Evolutionary conservation across 257 asterid genomes (phyloP).

Genomic region (Solanum megistacrolobum): DNA sequence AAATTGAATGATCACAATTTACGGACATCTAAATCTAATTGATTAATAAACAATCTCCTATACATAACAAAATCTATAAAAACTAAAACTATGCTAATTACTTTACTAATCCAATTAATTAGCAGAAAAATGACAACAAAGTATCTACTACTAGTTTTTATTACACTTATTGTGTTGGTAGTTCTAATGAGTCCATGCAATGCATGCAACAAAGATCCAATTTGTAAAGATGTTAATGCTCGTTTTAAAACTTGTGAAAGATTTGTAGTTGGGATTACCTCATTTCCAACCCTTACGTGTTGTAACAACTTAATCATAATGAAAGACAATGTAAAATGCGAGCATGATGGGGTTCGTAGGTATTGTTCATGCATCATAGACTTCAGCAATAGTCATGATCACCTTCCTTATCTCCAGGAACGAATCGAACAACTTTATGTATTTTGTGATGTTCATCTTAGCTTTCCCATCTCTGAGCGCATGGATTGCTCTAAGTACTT

Average conservation of each 20-base stretch:
- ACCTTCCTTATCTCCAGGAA: neutral
- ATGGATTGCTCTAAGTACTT: slow-evolving; percentile 6
- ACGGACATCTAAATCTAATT: no score
- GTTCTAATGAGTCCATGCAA: neutral
- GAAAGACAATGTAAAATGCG: neutral
- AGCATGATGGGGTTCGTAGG: neutral
- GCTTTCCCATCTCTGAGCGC: slow-evolving; percentile 13
- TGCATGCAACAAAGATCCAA: neutral
- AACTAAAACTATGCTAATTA: neutral
- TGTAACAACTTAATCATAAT: neutral
- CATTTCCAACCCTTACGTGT: neutral
- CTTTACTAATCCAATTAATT: neutral
- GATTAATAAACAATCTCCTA: neutral
- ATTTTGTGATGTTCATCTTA: slow-evolving; percentile 2
- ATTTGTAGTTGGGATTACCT: neutral
- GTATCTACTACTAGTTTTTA: neutral
- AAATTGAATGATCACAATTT: neutral
- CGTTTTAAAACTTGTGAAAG: neutral
- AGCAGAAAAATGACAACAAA: neutral
- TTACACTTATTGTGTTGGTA: neutral
- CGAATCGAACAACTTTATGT: neutral
- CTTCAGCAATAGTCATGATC: neutral
- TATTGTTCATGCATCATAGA: neutral
- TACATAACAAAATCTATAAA: neutral
- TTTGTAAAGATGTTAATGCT: neutral